Base-by-base conservation (phyloP, 805 yeast genomes). In the Hagleromyces aurorensis region DNA sequence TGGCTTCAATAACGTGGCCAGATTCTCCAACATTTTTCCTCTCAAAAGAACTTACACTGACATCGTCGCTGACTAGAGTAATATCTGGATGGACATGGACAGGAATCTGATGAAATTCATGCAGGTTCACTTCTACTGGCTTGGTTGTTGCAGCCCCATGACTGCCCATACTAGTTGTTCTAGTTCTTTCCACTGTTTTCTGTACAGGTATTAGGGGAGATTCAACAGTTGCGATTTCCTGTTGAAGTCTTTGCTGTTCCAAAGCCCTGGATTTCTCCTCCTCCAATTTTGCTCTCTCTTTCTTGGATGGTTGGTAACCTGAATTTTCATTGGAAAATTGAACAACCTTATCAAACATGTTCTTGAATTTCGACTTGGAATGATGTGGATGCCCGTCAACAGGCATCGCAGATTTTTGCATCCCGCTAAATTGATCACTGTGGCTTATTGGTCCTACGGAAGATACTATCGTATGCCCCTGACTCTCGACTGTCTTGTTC, bases 291-390 rank as follows among this genome's bases (percentile, higher is more conserved):
- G 7, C 23, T 8, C 19, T 32, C 12, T 46, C 41, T 19, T 39
- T 38, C 23, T 44, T 41, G 12, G 48, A 26, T 11, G 48, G 46
- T 32, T 53, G 60, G 30, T 50, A 48, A 3, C 60, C 60, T 26
- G 50, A 49, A 27, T 55, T 52, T 30, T 55, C 57, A n/a, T 43
- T 42, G 10, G 57, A 52, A 27, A 55, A 55, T 27, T 53, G 54
- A 6, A 48, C 50, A 11, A 55, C 48, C 28, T 44, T 52, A 19
- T 44, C 44, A n/a, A 55, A 33, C 21, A 53, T 40, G 23, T 37
- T 40, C 36, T 49, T 52, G 21, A 52, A 42, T 29, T 43, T 49
- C 23, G 30, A 28, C 28, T 32, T 23, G 15, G 33, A 13, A 19
- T 25, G 21, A 18, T n/a, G n/a, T n/a, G n/a, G n/a, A n/a, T n/a